phyloP scores from a whole-genome alignment of 2,329 filamentous ascomycete species.

The Microsporum audouinii region DNA sequence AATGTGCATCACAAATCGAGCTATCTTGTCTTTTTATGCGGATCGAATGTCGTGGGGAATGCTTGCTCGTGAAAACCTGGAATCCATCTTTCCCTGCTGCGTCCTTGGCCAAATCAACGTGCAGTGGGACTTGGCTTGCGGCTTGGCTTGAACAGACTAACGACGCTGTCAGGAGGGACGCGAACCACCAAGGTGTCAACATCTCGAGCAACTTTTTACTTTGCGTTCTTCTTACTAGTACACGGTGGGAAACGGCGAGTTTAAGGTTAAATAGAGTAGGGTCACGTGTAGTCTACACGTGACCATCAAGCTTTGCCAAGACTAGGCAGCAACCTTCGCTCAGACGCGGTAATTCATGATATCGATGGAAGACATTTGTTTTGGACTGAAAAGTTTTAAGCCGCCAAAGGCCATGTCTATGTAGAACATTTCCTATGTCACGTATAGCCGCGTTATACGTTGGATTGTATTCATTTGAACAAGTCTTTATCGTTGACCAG shows the following conservation, averaged over 20 bases:
- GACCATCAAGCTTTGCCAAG: not conserved
- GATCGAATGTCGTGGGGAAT: constrained; percentile 12
- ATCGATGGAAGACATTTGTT: not conserved
- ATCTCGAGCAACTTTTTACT: not conserved
- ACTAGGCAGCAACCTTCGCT: not conserved
- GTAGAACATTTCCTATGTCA: too few species aligned
- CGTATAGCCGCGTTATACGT: too few species aligned
- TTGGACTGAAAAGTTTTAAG: not conserved
- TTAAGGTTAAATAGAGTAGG: not conserved
- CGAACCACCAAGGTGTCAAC: not conserved
- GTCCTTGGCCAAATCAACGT: not conserved
- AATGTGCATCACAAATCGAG: constrained; percentile 13
- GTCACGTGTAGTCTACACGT: not conserved
- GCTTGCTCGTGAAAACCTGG: constrained; percentile 3
- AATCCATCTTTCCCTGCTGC: not conserved
- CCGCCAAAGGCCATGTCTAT: too few species aligned
- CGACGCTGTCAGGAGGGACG: not conserved
- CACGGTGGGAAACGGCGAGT: not conserved
- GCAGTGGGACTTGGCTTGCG: not conserved
- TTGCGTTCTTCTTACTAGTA: not conserved
- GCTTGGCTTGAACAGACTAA: not conserved
- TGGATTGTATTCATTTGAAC: too few species aligned
- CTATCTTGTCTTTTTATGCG: constrained; percentile 15
- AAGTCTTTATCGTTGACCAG: too few species aligned
- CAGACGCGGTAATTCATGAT: not conserved